Evolutionary conservation across 768 basidiomycete genomes (phyloP).

Genomic region (Cystofilobasidium bisporidii): DNA sequence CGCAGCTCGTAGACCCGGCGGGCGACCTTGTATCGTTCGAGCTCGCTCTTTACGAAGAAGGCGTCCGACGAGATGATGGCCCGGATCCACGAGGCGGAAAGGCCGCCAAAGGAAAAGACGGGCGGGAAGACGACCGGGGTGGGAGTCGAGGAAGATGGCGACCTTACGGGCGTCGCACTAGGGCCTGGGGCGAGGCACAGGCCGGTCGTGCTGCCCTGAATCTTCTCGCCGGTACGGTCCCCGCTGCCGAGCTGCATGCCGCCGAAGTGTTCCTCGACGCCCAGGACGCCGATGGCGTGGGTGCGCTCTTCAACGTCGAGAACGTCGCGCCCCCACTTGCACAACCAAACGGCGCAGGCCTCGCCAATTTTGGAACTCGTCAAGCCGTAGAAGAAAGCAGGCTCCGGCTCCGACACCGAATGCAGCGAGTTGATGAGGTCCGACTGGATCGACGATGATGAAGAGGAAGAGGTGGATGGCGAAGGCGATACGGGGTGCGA

Average conservation of each 20-base stretch:
- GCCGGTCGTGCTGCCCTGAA: background rate
- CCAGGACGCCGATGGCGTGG: background rate
- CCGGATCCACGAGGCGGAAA: constrained; percentile 62
- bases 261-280: constrained; percentile 2
- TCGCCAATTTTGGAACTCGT: constrained; percentile 86
- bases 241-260: background rate
- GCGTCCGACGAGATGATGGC: constrained; percentile 66
- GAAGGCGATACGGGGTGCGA: constrained; percentile 3
- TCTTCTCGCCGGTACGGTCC: background rate
- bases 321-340: constrained; percentile 74
- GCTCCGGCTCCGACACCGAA: background rate
- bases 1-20: constrained; percentile 65
- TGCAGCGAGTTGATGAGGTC: background rate
- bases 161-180: too few species aligned
- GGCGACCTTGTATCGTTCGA: constrained; percentile 70
- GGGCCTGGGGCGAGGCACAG: background rate
- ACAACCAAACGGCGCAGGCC: constrained; percentile 75
- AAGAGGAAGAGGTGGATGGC: background rate
- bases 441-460: background rate
- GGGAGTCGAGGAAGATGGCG: background rate
- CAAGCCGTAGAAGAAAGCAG: constrained; percentile 60
- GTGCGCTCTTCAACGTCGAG: constrained; percentile 53
- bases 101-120: constrained; percentile 67
- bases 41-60: constrained; percentile 68
- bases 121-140: constrained; percentile 39